Evolutionary conservation across 2,329 filamentous ascomycete species (phyloP), one percentile per base, ranked within the genome.

Genomic region (Didymella sp.): DNA sequence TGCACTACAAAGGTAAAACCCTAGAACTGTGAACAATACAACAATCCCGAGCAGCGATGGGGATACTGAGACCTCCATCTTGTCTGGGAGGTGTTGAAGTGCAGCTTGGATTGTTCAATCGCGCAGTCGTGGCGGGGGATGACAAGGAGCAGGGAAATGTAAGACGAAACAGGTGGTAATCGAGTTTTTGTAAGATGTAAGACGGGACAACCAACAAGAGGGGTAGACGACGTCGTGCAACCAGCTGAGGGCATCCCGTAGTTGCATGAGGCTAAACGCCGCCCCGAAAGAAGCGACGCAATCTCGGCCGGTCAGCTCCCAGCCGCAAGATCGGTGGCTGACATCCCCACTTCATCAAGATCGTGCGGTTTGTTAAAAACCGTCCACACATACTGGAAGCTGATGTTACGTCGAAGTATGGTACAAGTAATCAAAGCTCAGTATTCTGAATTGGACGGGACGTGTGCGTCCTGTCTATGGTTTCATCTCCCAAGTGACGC

Each of bases 401-500:
- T n/a, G n/a, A n/a, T n/a, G n/a, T n/a, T n/a, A n/a, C n/a, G n/a
- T n/a, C n/a, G n/a, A n/a, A n/a, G n/a, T n/a, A n/a, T n/a, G n/a
- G n/a, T n/a, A n/a, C n/a, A n/a, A n/a, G n/a, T n/a, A n/a, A n/a
- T n/a, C n/a, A n/a, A n/a, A n/a, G n/a, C n/a, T n/a, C n/a, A n/a
- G n/a, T n/a, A n/a, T n/a, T n/a, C n/a, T n/a, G n/a, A n/a, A n/a
- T n/a, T n/a, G n/a, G n/a, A 30, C 28, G 7, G 3, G 28, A 7
- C 11, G 11, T 30, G 6, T 30, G 11, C 28, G 25, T 13, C 28
- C 28, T 13, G 3, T 30, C 11, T 15, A 64, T 17, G 49, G 27
- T 46, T 43, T 48, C 30, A 64, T 45, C 17, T 27, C 51, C 63
- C 63, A 67, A 13, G 41, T 57, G n/a, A 65, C 47, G 43, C 53